Conservation (phyloP, 164 flowering plant genomes). For the Hamamelis virginiana region DNA sequence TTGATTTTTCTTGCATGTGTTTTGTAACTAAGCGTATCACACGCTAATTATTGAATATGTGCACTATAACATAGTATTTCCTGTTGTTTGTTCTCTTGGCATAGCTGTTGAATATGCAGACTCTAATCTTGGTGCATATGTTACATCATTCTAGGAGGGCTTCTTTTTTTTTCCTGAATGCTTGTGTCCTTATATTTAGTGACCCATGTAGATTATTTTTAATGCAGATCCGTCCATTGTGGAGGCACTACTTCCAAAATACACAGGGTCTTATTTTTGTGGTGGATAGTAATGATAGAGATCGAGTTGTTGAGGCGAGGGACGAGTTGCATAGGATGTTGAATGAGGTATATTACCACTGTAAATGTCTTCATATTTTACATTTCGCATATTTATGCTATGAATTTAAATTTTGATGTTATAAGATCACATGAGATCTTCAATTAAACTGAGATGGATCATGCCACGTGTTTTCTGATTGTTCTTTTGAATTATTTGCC, state of each 20-base stretch:
- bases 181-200: neutral
- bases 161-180: neutral
- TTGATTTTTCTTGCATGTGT: neutral
- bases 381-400: neutral
- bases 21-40: neutral
- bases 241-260: slow-evolving; percentile 84
- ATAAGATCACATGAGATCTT: neutral
- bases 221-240: slow-evolving; percentile 62
- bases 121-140: neutral
- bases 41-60: neutral
- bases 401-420: neutral
- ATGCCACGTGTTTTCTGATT: neutral
- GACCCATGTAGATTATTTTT: neutral
- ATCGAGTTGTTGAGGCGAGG: slow-evolving; percentile 68
- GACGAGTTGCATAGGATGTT: slow-evolving; percentile 80
- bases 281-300: slow-evolving; percentile 79
- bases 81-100: neutral
- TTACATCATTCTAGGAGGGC: neutral
- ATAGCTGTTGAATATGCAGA: neutral
- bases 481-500: neutral
- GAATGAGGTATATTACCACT: slow-evolving; percentile 53
- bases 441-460: neutral
- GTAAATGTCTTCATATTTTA: neutral
- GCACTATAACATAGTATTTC: neutral
- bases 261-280: slow-evolving; percentile 80